Evolutionary conservation across 208 protist species (phyloP).

Genomic region (Trypanosoma congolense): DNA sequence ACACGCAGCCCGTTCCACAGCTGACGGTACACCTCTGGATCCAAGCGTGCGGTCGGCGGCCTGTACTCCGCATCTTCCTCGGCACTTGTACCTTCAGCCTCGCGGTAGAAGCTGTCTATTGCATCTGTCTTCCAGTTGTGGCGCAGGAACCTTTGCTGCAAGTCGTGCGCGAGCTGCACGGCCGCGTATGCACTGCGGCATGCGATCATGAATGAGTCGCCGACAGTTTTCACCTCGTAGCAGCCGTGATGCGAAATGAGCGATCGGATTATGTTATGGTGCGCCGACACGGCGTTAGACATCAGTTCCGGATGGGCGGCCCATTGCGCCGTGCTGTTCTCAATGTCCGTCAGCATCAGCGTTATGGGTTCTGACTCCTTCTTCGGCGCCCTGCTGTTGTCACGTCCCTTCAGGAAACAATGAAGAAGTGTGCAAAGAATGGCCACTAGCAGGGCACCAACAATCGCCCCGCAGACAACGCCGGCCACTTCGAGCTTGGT

Average conservation of each 20-base stretch:
- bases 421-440: constrained; percentile 61
- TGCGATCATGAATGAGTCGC: constrained; percentile 63
- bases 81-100: constrained; percentile 25
- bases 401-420: constrained; percentile 24
- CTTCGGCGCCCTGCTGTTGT: constrained; percentile 5
- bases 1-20: constrained; percentile 44
- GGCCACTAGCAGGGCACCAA: constrained; percentile 24
- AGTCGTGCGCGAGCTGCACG: constrained; percentile 33
- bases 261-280: constrained; percentile 64
- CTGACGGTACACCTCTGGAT: constrained; percentile 9
- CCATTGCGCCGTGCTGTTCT: constrained; percentile 69
- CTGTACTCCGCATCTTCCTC: constrained; percentile 12
- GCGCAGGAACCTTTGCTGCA: constrained; percentile 43
- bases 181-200: constrained; percentile 28
- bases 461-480: constrained; percentile 30
- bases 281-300: constrained; percentile 45
- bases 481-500: constrained; percentile 1
- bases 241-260: constrained; percentile 47
- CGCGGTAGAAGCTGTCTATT: constrained; percentile 37
- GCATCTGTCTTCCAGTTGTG: constrained; percentile 36
- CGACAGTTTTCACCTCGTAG: constrained; percentile 83
- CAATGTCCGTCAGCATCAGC: constrained; percentile 2
- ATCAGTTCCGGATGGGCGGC: constrained; percentile 44
- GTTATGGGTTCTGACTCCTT: not conserved
- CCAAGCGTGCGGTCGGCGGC: constrained; percentile 26